Conservation (phyloP, 2,329 filamentous ascomycete species). For the Tolypocladium sp. region DNA sequence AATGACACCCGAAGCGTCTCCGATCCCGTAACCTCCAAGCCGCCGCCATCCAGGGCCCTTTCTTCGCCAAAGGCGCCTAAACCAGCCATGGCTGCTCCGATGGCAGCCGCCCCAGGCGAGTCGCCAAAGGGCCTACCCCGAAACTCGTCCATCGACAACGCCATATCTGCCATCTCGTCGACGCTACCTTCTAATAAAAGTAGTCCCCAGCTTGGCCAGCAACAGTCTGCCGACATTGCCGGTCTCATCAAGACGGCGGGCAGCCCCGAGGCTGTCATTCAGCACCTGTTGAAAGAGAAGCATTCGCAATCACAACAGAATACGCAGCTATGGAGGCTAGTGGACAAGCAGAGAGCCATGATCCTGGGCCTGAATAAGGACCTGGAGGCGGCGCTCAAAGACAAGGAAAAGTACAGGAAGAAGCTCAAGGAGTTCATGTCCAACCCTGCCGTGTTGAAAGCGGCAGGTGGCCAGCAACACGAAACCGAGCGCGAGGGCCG, state of each 20-base stretch:
- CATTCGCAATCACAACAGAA: conserved; percentile 84
- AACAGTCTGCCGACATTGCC: conserved; percentile 66
- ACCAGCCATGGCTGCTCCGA: conserved; percentile 38
- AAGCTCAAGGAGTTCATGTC: conserved; percentile 71
- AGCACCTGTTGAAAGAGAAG: conserved; percentile 85
- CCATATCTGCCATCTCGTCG: conserved; percentile 68
- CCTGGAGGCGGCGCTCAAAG: conserved; percentile 79
- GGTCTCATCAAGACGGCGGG: conserved; percentile 76
- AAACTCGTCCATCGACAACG: conserved; percentile 86
- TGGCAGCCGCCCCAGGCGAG: conserved; percentile 29
- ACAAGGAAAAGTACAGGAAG: conserved; percentile 88
- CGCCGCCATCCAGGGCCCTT: conserved; percentile 13
- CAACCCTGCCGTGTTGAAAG: conserved; percentile 21
- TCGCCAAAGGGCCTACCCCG: conserved; percentile 42
- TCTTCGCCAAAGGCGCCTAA: conserved; percentile 18
- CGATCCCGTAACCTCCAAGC: conserved; percentile 33
- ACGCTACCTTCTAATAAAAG: conserved; percentile 40
- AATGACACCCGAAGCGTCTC: conserved; percentile 41
- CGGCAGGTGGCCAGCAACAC: conserved; percentile 12
- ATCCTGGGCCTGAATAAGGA: conserved; percentile 92
- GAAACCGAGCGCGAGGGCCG: conserved; percentile 4
- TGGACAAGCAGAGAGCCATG: conserved; percentile 93
- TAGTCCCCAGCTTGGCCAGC: conserved; percentile 45
- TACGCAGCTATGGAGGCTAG: conserved; percentile 83
- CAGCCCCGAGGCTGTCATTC: conserved; percentile 80